phyloP scores from a whole-genome alignment of 169 alveolate genomes.

The Plasmodium adleri region DNA sequence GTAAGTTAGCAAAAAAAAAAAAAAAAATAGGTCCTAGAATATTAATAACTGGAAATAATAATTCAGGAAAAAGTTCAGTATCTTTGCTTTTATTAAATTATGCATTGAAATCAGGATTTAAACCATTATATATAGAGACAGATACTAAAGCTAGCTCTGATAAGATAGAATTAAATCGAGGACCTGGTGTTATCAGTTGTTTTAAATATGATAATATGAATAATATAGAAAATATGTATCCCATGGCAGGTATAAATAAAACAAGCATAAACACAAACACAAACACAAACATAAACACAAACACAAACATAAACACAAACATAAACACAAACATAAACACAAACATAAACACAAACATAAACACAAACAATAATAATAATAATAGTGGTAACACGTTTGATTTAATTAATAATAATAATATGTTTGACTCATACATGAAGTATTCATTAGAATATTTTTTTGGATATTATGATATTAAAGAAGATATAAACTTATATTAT shows the following conservation, averaged over 20 bases:
- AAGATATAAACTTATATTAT: slow-evolving; percentile 82
- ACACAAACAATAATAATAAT: no score
- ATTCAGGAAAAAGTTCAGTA: slow-evolving; percentile 91
- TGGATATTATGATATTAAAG: slow-evolving; percentile 87
- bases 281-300: no score
- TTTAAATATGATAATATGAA: slow-evolving; percentile 60
- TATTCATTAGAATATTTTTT: slow-evolving; percentile 86
- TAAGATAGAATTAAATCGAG: slow-evolving; percentile 45
- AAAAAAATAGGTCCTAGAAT: slow-evolving; percentile 90
- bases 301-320: no score
- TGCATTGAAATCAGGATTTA: slow-evolving; percentile 89
- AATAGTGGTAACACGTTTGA: no score
- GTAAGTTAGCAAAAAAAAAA: slow-evolving; percentile 87
- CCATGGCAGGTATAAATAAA: background rate
- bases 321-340: no score
- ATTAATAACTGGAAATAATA: slow-evolving; percentile 90
- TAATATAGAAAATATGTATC: background rate
- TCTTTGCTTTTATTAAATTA: slow-evolving; percentile 87
- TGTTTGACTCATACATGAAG: slow-evolving; percentile 37
- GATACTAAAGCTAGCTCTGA: slow-evolving; percentile 85
- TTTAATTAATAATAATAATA: slow-evolving; percentile 75
- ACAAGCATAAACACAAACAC: no score
- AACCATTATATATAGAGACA: slow-evolving; percentile 89
- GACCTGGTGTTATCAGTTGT: slow-evolving; percentile 54
- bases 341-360: no score